Evolutionary conservation across 257 asterid genomes (phyloP).

Genomic region (Oldenlandia corymbosa): DNA sequence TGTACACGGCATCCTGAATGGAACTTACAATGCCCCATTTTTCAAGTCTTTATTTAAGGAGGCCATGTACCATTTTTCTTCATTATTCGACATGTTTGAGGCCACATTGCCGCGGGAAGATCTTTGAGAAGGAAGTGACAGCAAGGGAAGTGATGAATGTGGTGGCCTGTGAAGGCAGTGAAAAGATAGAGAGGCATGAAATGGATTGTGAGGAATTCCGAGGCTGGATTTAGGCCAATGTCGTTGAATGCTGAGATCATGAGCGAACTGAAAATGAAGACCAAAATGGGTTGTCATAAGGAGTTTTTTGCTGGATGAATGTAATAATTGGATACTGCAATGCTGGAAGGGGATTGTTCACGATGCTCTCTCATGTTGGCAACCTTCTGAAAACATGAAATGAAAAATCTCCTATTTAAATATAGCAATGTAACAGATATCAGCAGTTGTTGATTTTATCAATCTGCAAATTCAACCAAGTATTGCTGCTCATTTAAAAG

Average conservation of each 20-base stretch:
- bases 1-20: slow-evolving; percentile 35
- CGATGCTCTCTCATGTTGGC: slow-evolving; percentile 31
- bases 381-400: slow-evolving; percentile 1
- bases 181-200: slow-evolving; percentile 35
- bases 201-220: slow-evolving; percentile 25
- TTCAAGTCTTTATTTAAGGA: slow-evolving; percentile 21
- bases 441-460: too few species aligned
- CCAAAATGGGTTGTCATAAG: slow-evolving; percentile 22
- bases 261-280: slow-evolving; percentile 34
- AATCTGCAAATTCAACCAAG: too few species aligned
- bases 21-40: slow-evolving; percentile 23
- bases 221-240: slow-evolving; percentile 38
- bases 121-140: slow-evolving; percentile 26
- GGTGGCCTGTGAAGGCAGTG: slow-evolving; percentile 35
- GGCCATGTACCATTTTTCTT: slow-evolving; percentile 31
- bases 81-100: slow-evolving; percentile 36
- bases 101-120: slow-evolving; percentile 19
- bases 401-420: too few species aligned
- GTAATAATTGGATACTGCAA: slow-evolving; percentile 32
- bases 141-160: slow-evolving; percentile 31
- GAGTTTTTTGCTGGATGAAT: slow-evolving; percentile 28
- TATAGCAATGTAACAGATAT: too few species aligned
- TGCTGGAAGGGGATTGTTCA: slow-evolving; percentile 35
- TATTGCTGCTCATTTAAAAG: too few species aligned
- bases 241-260: slow-evolving; percentile 30